These are phyloP conservation scores for Plenodomus lindquistii DNA, from an alignment of 2,329 filamentous ascomycete genomes.

Conservation along the genomic window DNA sequence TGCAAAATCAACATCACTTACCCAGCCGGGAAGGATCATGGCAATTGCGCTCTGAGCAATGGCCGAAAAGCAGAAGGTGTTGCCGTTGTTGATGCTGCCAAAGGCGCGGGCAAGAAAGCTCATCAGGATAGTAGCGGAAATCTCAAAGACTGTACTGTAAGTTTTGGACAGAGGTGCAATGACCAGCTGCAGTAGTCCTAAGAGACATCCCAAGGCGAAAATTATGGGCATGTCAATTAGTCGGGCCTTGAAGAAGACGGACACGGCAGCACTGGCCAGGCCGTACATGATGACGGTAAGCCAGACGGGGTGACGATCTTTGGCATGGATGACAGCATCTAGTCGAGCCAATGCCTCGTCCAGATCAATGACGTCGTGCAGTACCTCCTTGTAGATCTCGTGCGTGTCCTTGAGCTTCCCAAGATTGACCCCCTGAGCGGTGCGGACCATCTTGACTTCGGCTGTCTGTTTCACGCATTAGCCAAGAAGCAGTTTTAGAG, in stretches of 20 bases:
- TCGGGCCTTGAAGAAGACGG: conserved; percentile 76
- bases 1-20: conserved; percentile 13
- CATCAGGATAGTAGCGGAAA: conserved; percentile 51
- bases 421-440: conserved; percentile 69
- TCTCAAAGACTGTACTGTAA: conserved; percentile 59
- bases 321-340: conserved; percentile 62
- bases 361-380: conserved; percentile 71
- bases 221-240: conserved; percentile 78
- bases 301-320: conserved; percentile 56
- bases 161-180: conserved; percentile 73
- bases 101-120: conserved; percentile 54
- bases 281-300: conserved; percentile 69
- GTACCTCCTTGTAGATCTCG: conserved; percentile 76
- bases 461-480: conserved; percentile 67
- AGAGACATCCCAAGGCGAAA: conserved; percentile 71
- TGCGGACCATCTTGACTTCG: conserved; percentile 76
- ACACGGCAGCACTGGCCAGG: conserved; percentile 72
- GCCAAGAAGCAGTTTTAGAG: too few species aligned
- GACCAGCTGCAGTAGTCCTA: conserved; percentile 76
- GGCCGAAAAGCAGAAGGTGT: conserved; percentile 54
- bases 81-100: conserved; percentile 49
- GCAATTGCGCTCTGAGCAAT: conserved; percentile 55
- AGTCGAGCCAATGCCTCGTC: conserved; percentile 69
- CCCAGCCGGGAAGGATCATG: conserved; percentile 53
- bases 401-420: conserved; percentile 75